Evolutionary conservation across 1,139 yeast species (phyloP).

Genomic region (Kodamaea sp.): DNA sequence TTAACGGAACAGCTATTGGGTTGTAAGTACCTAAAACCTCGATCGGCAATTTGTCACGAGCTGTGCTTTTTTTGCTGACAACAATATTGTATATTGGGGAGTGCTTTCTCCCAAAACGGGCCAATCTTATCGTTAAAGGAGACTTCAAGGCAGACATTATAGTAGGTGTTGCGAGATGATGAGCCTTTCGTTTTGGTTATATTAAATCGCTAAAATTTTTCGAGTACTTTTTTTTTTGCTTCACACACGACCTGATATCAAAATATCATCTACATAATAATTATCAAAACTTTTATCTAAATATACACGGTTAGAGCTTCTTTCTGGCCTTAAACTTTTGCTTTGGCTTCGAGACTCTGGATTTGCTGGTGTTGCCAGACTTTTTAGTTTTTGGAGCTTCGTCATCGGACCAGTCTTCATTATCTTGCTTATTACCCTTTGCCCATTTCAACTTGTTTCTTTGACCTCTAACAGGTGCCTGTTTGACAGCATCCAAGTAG

Average conservation of each 20-base stretch:
- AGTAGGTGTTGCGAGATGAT: not conserved
- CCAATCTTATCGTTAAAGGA: slow-evolving; percentile 69
- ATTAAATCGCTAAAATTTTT: not conserved
- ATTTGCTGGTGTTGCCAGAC: slow-evolving; percentile 18
- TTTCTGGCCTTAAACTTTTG: slow-evolving; percentile 56
- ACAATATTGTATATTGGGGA: slow-evolving; percentile 90
- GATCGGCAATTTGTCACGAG: slow-evolving; percentile 81
- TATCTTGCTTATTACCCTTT: slow-evolving; percentile 51
- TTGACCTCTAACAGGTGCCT: slow-evolving; percentile 92
- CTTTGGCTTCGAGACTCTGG: slow-evolving; percentile 38
- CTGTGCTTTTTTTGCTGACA: slow-evolving; percentile 69
- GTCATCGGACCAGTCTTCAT: slow-evolving; percentile 55
- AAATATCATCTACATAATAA: not conserved
- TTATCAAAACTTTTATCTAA: not conserved
- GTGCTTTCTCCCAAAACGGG: slow-evolving; percentile 87
- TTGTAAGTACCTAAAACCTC: slow-evolving; percentile 95
- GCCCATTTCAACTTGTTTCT: slow-evolving; percentile 85
- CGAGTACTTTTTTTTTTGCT: not conserved
- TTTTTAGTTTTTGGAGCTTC: slow-evolving; percentile 22
- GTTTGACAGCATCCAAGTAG: slow-evolving; percentile 86
- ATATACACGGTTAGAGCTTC: slow-evolving; percentile 38
- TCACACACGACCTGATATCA: not conserved
- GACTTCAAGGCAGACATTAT: slow-evolving; percentile 7
- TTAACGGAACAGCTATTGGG: slow-evolving; percentile 72
- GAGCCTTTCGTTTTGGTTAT: not conserved